Conservation (phyloP, 371 early-diverging fungal genomes). For the Smittium culicis region DNA sequence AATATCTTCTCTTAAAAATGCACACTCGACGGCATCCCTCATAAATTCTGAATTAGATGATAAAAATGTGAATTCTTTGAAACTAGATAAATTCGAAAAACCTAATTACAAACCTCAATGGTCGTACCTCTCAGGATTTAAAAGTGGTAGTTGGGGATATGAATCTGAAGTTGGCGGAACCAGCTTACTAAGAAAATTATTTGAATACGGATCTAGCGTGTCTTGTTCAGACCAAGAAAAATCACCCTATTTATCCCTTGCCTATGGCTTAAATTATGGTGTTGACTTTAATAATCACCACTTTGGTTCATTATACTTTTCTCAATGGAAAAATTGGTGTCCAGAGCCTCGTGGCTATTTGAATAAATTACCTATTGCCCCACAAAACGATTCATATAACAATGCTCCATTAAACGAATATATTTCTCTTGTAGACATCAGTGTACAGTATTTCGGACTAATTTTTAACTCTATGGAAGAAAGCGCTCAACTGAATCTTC, state of each 20-base stretch:
- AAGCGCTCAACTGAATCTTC: slow-evolving; percentile 52
- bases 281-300: slow-evolving; percentile 13
- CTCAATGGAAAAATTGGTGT: background rate
- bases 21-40: background rate
- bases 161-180: slow-evolving; percentile 28
- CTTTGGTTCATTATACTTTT: slow-evolving; percentile 16
- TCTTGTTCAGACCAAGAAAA: slow-evolving; percentile 5
- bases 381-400: background rate
- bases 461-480: slow-evolving; percentile 47
- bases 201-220: slow-evolving; percentile 5
- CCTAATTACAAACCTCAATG: background rate
- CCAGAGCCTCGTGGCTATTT: background rate
- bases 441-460: slow-evolving; percentile 58
- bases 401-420: slow-evolving; percentile 8
- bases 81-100: background rate
- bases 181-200: slow-evolving; percentile 17
- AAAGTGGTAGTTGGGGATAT: slow-evolving; percentile 27
- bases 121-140: slow-evolving; percentile 17
- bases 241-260: slow-evolving; percentile 4
- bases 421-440: slow-evolving; percentile 37
- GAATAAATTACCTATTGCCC: background rate
- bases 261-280: slow-evolving; percentile 9
- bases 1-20: background rate
- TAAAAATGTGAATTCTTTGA: background rate
- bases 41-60: background rate